Percentiles rank a stretch among this genome's conserved stretches.
phyloP scores from a whole-genome alignment of 805 yeast genomes.

The Monosporozyma siamensis region DNA sequence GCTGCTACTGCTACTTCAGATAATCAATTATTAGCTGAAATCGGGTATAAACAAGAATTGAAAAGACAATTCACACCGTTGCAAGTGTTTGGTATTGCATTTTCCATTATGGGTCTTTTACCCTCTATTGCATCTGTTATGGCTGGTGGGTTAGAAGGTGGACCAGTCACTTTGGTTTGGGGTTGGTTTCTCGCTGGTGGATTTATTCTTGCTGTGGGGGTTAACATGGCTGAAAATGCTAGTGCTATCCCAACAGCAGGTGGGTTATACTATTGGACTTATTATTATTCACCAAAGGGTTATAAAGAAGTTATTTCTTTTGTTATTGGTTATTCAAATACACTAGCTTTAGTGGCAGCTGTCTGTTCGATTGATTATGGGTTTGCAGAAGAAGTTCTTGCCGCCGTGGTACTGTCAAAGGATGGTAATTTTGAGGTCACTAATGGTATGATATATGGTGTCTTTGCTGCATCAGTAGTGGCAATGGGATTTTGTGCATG shows the following conservation, averaged over 20 bases:
- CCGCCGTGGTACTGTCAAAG: slow-evolving; percentile 45
- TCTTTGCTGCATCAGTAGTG: slow-evolving; percentile 51
- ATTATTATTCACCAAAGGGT: slow-evolving; percentile 51
- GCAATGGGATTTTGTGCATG: slow-evolving; percentile 46
- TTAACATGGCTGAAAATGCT: slow-evolving; percentile 56
- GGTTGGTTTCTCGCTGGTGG: slow-evolving; percentile 53
- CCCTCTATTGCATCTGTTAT: slow-evolving; percentile 55
- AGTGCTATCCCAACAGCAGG: slow-evolving; percentile 69
- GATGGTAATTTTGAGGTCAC: slow-evolving; percentile 52
- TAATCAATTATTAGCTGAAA: slow-evolving; percentile 25
- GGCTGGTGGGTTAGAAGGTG: slow-evolving; percentile 46
- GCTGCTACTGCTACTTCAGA: slow-evolving; percentile 16
- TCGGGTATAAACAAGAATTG: slow-evolving; percentile 65
- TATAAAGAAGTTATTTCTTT: slow-evolving; percentile 47
- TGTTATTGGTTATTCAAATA: slow-evolving; percentile 57
- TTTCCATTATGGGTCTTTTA: slow-evolving; percentile 61
- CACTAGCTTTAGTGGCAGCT: slow-evolving; percentile 58
- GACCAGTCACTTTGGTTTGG: slow-evolving; percentile 56
- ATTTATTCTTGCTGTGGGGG: slow-evolving; percentile 50
- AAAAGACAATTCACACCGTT: slow-evolving; percentile 49
- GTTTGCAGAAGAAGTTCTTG: slow-evolving; percentile 47
- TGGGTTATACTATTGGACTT: slow-evolving; percentile 63
- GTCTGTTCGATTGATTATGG: slow-evolving; percentile 64
- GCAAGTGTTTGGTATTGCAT: slow-evolving; percentile 64
- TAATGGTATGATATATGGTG: slow-evolving; percentile 48